phyloP scores from a whole-genome alignment of 2,329 filamentous ascomycete species.

The Trichoderma endophyticum region DNA sequence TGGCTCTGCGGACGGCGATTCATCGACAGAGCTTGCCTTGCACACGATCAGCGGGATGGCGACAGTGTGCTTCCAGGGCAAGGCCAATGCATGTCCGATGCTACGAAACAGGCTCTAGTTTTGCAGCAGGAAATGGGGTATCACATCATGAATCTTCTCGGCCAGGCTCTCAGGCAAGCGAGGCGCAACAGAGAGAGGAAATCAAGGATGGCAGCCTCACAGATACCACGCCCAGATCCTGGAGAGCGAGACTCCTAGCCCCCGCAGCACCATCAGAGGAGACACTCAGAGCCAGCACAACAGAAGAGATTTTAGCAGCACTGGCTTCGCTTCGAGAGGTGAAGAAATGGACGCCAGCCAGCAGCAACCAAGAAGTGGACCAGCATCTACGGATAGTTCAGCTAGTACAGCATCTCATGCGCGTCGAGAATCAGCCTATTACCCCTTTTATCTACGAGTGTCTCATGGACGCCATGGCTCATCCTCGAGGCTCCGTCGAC shows the following conservation, averaged over 20 bases:
- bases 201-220: not conserved
- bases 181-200: not conserved
- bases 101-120: constrained; percentile 21
- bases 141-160: not conserved
- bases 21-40: constrained; percentile 21
- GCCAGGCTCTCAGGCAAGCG: not conserved
- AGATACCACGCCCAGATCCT: not conserved
- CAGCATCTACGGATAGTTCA: constrained; percentile 31
- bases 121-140: not conserved
- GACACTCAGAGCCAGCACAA: constrained; percentile 20
- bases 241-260: constrained; percentile 23
- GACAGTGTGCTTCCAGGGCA: constrained; percentile 13
- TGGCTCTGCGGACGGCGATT: constrained; percentile 35
- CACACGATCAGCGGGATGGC: constrained; percentile 9
- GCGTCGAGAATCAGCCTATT: constrained; percentile 51
- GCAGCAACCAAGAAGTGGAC: constrained; percentile 24
- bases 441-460: constrained; percentile 67
- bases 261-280: constrained; percentile 23
- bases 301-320: constrained; percentile 29
- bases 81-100: constrained; percentile 21
- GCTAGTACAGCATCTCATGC: constrained; percentile 58
- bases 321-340: constrained; percentile 29
- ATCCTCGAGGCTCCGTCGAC: constrained; percentile 63
- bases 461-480: constrained; percentile 68
- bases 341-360: constrained; percentile 20